Conservation (phyloP, 345 rosid species). For the Xanthoceras sorbifolium region DNA sequence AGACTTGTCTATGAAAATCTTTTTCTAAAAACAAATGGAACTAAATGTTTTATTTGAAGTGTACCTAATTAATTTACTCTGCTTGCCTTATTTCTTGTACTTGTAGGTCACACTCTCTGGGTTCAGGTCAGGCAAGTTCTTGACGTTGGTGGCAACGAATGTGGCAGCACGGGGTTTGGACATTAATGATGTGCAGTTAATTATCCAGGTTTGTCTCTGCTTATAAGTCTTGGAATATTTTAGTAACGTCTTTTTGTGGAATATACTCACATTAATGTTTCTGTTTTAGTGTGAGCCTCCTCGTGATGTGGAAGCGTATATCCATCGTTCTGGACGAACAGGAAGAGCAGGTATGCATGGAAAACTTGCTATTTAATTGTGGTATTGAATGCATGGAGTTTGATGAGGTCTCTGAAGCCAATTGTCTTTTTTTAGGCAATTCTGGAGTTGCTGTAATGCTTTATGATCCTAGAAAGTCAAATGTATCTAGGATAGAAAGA, state of each 20-base stretch:
- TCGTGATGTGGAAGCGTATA: conserved; percentile 93
- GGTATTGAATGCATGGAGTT: conserved; percentile 8
- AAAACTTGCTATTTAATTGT: not conserved
- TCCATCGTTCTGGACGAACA: conserved; percentile 98
- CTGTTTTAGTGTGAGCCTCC: conserved; percentile 90
- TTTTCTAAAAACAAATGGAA: not conserved
- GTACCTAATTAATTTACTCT: not conserved
- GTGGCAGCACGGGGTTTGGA: conserved; percentile 99
- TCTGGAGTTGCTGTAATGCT: conserved; percentile 96
- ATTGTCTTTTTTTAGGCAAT: conserved; percentile 53
- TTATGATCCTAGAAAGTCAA: conserved; percentile 80
- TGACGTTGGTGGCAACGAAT: conserved; percentile 89
- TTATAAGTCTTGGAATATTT: not conserved
- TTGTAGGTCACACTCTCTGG: conserved; percentile 85
- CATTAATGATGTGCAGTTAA: conserved; percentile 91
- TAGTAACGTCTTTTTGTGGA: not conserved
- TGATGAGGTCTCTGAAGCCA: conserved; percentile 18
- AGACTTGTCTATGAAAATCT: not conserved
- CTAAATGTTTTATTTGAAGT: not conserved
- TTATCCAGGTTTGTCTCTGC: conserved; percentile 72
- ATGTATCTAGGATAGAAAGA: conserved; percentile 67
- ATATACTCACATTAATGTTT: conserved; percentile 10
- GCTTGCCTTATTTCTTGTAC: conserved; percentile 12
- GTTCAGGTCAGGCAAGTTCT: conserved; percentile 86
- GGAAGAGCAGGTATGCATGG: conserved; percentile 85